Conservation (phyloP, 352 stramenopile species). For the Phytophthora crassamura region DNA sequence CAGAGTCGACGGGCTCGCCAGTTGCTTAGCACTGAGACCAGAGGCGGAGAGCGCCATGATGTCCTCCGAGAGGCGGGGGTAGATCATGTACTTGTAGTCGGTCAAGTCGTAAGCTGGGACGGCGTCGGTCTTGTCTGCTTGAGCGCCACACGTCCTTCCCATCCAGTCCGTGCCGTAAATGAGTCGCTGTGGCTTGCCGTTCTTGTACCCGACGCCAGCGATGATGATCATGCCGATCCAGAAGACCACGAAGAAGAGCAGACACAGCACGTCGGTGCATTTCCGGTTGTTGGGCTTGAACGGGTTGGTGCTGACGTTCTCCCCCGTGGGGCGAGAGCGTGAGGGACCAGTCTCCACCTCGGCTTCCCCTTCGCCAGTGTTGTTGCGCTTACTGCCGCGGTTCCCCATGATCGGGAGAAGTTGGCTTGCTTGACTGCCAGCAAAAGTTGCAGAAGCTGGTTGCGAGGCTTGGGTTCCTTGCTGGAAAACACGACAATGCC, state of each 20-base stretch:
- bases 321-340: background rate
- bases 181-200: constrained; percentile 76
- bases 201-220: constrained; percentile 60
- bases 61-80: constrained; percentile 72
- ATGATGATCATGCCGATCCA: constrained; percentile 78
- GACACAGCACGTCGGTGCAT: constrained; percentile 76
- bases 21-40: constrained; percentile 18
- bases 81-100: constrained; percentile 73
- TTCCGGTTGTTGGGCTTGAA: constrained; percentile 79
- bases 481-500: constrained; percentile 33
- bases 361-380: background rate
- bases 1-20: constrained; percentile 38
- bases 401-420: constrained; percentile 33
- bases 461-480: constrained; percentile 7
- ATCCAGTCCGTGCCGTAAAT: constrained; percentile 82
- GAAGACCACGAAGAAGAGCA: constrained; percentile 66
- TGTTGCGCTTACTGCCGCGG: constrained; percentile 31
- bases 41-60: constrained; percentile 38
- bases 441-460: background rate
- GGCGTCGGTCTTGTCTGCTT: constrained; percentile 47
- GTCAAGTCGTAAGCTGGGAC: constrained; percentile 72
- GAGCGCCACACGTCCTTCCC: constrained; percentile 67
- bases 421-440: background rate
- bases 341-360: background rate
- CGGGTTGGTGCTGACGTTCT: constrained; percentile 47